Evolutionary conservation across 2,329 filamentous ascomycete genomes (phyloP), one percentile per base, ranked within the genome.

Genomic region (Fusarium concolor): DNA sequence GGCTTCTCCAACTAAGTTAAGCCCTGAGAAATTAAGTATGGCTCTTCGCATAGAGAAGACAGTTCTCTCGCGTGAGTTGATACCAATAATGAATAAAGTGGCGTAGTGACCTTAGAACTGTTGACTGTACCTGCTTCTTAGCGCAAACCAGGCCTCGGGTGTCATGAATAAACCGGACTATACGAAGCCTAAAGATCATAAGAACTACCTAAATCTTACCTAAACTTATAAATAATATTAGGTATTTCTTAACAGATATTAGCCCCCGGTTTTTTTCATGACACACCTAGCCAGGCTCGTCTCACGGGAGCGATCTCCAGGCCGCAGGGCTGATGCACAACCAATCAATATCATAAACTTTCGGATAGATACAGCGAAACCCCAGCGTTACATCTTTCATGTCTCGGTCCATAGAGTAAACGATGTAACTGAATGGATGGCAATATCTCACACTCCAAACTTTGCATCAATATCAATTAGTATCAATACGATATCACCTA

Each of bases 111-210:
- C 33, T 35, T 24, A 6, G 20, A 46, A 9, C 39, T 49, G 20
- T 18, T 31, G 45, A 42, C 37, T 22, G 50, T 69, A 51, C 65
- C 65, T 68, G 54, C 42, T 66, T 66, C 39, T 53, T 68, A 68
- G 65, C 57, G 65, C 49, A 47, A 42, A 28, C 31, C 24, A 22
- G n/a, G n/a, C n/a, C n/a, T n/a, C n/a, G n/a, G n/a, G n/a, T n/a
- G n/a, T n/a, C n/a, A n/a, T n/a, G n/a, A n/a, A n/a, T n/a, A n/a
- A n/a, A n/a, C n/a, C n/a, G n/a, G n/a, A n/a, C n/a, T n/a, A n/a
- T n/a, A n/a, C n/a, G n/a, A n/a, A n/a, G n/a, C n/a, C n/a, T n/a
- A n/a, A n/a, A n/a, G n/a, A n/a, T n/a, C n/a, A n/a, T n/a, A n/a
- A n/a, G n/a, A n/a, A n/a, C n/a, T n/a, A n/a, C n/a, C n/a, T n/a